phyloP scores from a whole-genome alignment of 139 green algal genomes.

The Tetraselmis chui region DNA sequence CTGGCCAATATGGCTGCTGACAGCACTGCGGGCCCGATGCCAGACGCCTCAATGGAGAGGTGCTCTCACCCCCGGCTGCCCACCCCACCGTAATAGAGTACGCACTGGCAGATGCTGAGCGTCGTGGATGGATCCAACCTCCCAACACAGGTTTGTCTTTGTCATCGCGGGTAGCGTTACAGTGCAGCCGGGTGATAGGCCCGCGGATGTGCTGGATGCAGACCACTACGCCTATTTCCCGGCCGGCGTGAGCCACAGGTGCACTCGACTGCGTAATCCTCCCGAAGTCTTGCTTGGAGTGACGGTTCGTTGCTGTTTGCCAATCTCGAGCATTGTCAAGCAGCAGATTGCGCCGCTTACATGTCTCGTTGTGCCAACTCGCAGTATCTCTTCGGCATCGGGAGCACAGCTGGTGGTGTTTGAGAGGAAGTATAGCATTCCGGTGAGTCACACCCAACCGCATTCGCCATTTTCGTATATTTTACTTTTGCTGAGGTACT shows the following conservation, averaged over 20 bases:
- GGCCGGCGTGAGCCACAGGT: conserved; percentile 31
- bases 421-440: conserved; percentile 49
- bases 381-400: neutral
- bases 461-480: neutral
- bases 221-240: conserved; percentile 78
- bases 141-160: conserved; percentile 60
- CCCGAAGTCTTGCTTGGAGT: neutral
- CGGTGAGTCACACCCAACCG: conserved; percentile 3
- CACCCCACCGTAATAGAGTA: neutral
- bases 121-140: neutral
- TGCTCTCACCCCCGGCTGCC: conserved; percentile 2
- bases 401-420: conserved; percentile 52
- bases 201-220: conserved; percentile 26
- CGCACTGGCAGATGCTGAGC: neutral
- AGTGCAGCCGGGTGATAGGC: conserved; percentile 25
- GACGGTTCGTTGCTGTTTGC: neutral
- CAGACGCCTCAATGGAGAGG: conserved; percentile 42
- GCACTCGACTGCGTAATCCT: too few relatives aligned
- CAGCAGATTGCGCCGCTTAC: neutral
- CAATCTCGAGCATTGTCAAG: neutral
- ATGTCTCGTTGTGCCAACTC: neutral
- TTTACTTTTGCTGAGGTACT: too few relatives aligned
- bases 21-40: conserved; percentile 14
- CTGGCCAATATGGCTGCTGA: conserved; percentile 55
- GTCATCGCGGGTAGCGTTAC: conserved; percentile 57